Base-by-base conservation (phyloP, 352 stramenopile genomes). In the Elongisporangium anandrum region DNA sequence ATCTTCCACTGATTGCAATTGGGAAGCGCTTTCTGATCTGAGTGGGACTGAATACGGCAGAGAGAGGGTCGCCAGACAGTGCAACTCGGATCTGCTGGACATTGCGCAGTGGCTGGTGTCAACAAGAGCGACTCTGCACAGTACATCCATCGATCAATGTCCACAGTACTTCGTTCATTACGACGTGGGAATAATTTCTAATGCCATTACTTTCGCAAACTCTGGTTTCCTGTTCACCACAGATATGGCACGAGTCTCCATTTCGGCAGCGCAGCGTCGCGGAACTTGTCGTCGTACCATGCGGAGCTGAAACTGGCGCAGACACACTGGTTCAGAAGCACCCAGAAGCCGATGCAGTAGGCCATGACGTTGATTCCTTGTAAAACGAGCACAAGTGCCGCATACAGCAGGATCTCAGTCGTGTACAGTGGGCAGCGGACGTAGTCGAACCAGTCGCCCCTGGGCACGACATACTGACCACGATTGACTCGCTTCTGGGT, bases 371-470 rank as follows among this genome's bases (percentile, higher is more conserved):
- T 81, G 12, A 23, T 61, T 2, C 79, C 60, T 2, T 69, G 73
- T 19, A 65, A 72, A 13, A 87, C 48, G 17, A 88, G 29, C 13
- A 75, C 45, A 16, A 89, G 79, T 1, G 59, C 67, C 8, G 73
- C 51, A 55, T 92, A 92, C 16, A 92, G 69, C 53, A 88, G 72
- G 24, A 89, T 65, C 45, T 92, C 82, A 6, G 79, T 61, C 29
- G 78, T 68, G 61, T 90, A 90, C 10, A 89, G 73, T 7, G 82
- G 79, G 59, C 76, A 85, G 17, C 75, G 78, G 53, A 89, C 76
- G n/a, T 50, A 29, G 38, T 87, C 61, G 59, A 88, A 90, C 79
- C 82, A 92, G 51, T 84, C 76, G 15, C 82, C 82, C 5, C 57
- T 65, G 20, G 82, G 79, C 9, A 90, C 54, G 29, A 85, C 77